phyloP scores from a whole-genome alignment of 1,139 yeast genomes.

The Zygoascus hellenicus region DNA sequence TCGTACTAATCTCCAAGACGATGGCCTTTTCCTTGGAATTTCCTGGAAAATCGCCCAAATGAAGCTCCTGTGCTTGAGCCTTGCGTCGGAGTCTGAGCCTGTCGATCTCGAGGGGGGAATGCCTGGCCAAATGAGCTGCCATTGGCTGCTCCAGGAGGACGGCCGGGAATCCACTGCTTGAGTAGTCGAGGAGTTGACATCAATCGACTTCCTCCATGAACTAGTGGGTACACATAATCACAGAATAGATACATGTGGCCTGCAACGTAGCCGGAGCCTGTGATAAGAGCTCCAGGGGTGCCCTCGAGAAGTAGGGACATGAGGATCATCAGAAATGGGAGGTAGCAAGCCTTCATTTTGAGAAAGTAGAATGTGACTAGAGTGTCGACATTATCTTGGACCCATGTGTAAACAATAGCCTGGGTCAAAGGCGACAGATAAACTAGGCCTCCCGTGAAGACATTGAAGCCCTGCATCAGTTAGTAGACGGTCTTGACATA shows the following conservation, averaged over 20 bases:
- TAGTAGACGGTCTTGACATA: conserved; percentile 5
- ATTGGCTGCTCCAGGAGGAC: neutral
- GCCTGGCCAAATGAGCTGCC: conserved; percentile 1
- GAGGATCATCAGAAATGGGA: conserved; percentile 32
- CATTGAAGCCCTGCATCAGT: conserved; percentile 15
- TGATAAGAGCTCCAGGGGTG: conserved; percentile 21
- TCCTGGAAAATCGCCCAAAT: conserved; percentile 8
- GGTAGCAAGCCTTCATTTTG: conserved; percentile 30
- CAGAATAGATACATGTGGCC: conserved; percentile 34
- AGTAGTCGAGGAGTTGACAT: conserved; percentile 10
- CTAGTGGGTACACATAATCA: conserved; percentile 20
- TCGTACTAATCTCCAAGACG: conserved; percentile 27
- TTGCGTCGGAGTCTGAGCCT: neutral
- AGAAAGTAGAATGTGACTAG: conserved; percentile 30
- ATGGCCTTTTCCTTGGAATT: conserved; percentile 22
- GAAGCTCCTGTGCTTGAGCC: conserved; percentile 10
- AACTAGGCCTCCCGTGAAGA: conserved; percentile 22
- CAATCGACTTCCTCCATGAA: conserved; percentile 10
- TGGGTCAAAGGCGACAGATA: conserved; percentile 24
- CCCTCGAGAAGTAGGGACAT: conserved; percentile 30
- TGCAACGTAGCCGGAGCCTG: conserved; percentile 32
- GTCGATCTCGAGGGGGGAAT: neutral
- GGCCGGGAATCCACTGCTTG: conserved; percentile 9
- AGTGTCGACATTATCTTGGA: conserved; percentile 32
- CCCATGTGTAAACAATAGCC: conserved; percentile 36